Conservation (phyloP, 2,329 filamentous ascomycete species). For the Harringtonia aguacate region DNA sequence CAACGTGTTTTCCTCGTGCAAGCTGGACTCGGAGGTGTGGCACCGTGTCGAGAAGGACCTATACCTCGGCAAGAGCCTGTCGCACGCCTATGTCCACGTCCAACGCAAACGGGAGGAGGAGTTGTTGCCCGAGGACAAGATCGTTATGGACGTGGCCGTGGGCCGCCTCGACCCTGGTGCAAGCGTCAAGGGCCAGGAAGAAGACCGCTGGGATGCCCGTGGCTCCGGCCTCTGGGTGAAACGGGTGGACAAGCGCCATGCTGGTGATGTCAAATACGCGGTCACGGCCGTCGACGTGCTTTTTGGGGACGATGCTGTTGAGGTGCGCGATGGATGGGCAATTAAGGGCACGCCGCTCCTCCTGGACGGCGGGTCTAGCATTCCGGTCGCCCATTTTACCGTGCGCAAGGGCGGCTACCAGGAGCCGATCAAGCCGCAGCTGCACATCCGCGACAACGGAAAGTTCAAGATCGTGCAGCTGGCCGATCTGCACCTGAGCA, state of each 20-base stretch:
- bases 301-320: constrained; percentile 83
- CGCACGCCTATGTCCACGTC: constrained; percentile 72
- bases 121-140: constrained; percentile 59
- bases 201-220: constrained; percentile 65
- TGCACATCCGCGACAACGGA: constrained; percentile 75
- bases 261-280: constrained; percentile 62
- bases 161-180: constrained; percentile 59
- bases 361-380: constrained; percentile 50
- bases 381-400: constrained; percentile 64
- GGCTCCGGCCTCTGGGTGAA: constrained; percentile 74
- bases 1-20: constrained; percentile 66
- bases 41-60: constrained; percentile 83
- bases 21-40: constrained; percentile 62
- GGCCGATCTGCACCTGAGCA: constrained; percentile 89
- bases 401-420: constrained; percentile 61
- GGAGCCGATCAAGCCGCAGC: constrained; percentile 57
- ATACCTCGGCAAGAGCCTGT: constrained; percentile 64
- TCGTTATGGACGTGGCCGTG: constrained; percentile 70
- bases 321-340: constrained; percentile 78
- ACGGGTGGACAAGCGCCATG: constrained; percentile 58
- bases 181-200: constrained; percentile 39
- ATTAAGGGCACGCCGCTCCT: constrained; percentile 65
- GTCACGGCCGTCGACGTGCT: constrained; percentile 78
- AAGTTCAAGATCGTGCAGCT: constrained; percentile 97
- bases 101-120: constrained; percentile 81